A percentile compares a stretch with the other conserved stretches of the same genome.
phyloP scores from a whole-genome alignment of 2,329 filamentous ascomycete species.

The Neofusicoccum cordaticola region DNA sequence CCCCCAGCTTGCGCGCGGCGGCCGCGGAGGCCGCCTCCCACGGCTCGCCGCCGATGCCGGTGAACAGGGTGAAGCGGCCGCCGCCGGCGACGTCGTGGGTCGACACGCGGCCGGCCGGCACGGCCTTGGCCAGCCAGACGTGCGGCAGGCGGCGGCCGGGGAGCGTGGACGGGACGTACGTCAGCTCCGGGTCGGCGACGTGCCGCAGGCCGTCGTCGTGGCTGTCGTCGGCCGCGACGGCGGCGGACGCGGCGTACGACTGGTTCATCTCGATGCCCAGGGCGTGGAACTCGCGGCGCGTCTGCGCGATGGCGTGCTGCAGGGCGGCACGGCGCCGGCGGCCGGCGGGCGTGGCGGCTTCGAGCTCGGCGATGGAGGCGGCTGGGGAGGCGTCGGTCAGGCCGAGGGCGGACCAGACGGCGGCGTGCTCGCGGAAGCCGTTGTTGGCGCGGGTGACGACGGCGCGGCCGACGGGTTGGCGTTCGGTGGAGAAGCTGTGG shows the following conservation, averaged over 20 bases:
- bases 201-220: slow-evolving; percentile 24
- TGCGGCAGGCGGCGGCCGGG: slow-evolving; percentile 62
- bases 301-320: slow-evolving; percentile 43
- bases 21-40: slow-evolving; percentile 53
- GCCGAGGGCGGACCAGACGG: slow-evolving; percentile 48
- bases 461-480: slow-evolving; percentile 37
- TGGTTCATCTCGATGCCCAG: slow-evolving; percentile 62
- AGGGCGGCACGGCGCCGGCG: slow-evolving; percentile 39
- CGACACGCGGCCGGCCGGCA: slow-evolving; percentile 48
- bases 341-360: slow-evolving; percentile 38
- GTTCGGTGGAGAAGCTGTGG: slow-evolving; percentile 28
- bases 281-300: slow-evolving; percentile 52
- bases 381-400: slow-evolving; percentile 38
- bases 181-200: slow-evolving; percentile 41
- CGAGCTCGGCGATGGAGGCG: slow-evolving; percentile 42
- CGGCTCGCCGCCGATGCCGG: slow-evolving; percentile 51
- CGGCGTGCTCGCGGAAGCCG: slow-evolving; percentile 52
- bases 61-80: slow-evolving; percentile 34
- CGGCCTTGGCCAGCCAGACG: slow-evolving; percentile 57
- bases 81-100: slow-evolving; percentile 61
- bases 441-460: slow-evolving; percentile 58
- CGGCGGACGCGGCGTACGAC: slow-evolving; percentile 46
- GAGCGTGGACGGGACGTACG: slow-evolving; percentile 44
- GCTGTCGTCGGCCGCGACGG: slow-evolving; percentile 46
- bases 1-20: slow-evolving; percentile 38